Conservation (phyloP, 2,329 filamentous ascomycete species). For the Colletotrichum sp. region DNA sequence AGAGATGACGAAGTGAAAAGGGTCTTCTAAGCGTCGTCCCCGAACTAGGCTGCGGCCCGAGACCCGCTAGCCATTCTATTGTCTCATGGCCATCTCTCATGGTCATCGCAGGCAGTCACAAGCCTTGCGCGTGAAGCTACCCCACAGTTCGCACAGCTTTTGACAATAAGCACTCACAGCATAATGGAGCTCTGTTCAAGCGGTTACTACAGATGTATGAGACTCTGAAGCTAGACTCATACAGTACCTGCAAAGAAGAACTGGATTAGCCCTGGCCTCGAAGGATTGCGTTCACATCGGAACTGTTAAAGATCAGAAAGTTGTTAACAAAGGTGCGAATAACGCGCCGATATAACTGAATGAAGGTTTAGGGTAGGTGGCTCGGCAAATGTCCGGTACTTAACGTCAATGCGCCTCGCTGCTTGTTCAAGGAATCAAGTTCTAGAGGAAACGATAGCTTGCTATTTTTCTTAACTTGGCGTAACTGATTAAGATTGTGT, state of each 20-base stretch:
- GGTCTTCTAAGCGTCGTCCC: background rate
- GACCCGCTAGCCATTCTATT: too few relatives aligned
- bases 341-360: background rate
- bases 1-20: background rate
- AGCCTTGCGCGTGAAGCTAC: too few relatives aligned
- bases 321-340: background rate
- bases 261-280: background rate
- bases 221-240: background rate
- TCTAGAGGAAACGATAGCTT: background rate
- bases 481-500: fast-evolving
- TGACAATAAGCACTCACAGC: background rate
- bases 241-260: background rate
- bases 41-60: background rate
- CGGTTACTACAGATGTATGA: background rate
- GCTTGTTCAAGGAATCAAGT: background rate
- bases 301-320: background rate
- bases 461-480: background rate
- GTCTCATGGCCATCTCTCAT: fast-evolving
- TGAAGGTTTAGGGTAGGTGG: background rate
- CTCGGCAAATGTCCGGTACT: background rate
- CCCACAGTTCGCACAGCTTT: background rate
- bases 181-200: background rate
- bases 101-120: too few relatives aligned
- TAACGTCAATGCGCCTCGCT: background rate
- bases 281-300: background rate